phyloP scores from a whole-genome alignment of 306 rosid species.

The Lathyrus aphaca region DNA sequence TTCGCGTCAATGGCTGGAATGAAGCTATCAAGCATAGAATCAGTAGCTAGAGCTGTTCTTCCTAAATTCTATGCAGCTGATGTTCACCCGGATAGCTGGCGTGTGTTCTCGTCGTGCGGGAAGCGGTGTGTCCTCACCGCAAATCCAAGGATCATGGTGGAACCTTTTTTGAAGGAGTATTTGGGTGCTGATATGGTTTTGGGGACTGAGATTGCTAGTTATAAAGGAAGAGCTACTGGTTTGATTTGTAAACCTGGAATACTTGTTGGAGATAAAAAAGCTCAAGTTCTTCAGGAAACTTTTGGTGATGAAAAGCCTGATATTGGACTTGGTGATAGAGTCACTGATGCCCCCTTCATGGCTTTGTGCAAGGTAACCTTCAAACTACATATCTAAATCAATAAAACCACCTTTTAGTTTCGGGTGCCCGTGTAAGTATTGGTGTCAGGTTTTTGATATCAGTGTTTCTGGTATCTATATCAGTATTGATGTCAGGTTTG shows the following conservation, averaged over 20 bases:
- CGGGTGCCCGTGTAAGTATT: too few relatives aligned
- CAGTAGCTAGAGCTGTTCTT: slow-evolving; percentile 73
- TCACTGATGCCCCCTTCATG: slow-evolving; percentile 79
- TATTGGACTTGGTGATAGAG: slow-evolving; percentile 79
- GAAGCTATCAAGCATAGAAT: slow-evolving; percentile 61
- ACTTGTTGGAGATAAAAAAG: slow-evolving; percentile 69
- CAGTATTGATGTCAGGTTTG: too few relatives aligned
- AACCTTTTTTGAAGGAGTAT: slow-evolving; percentile 67
- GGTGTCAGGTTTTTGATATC: too few relatives aligned
- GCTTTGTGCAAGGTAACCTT: slow-evolving; percentile 68
- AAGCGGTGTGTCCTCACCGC: slow-evolving; percentile 68
- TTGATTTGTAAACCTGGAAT: slow-evolving; percentile 57
- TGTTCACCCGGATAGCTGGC: slow-evolving; percentile 69
- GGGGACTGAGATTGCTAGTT: slow-evolving; percentile 64
- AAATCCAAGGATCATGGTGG: slow-evolving; percentile 84
- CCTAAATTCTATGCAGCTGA: slow-evolving; percentile 74
- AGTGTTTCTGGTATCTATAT: too few relatives aligned
- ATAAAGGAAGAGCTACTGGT: slow-evolving; percentile 76
- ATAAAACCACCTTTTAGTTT: too few relatives aligned
- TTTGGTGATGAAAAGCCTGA: slow-evolving; percentile 61
- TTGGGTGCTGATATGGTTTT: slow-evolving; percentile 69
- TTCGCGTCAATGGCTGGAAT: slow-evolving; percentile 66
- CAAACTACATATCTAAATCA: too few relatives aligned
- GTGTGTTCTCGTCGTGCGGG: slow-evolving; percentile 73
- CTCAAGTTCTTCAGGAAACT: slow-evolving; percentile 51